A percentile compares a stretch with the other conserved stretches of the same genome.
These are phyloP conservation scores for Typha latifolia DNA, from an alignment of 176 grass and related monocot species.

Conservation along the genomic window DNA sequence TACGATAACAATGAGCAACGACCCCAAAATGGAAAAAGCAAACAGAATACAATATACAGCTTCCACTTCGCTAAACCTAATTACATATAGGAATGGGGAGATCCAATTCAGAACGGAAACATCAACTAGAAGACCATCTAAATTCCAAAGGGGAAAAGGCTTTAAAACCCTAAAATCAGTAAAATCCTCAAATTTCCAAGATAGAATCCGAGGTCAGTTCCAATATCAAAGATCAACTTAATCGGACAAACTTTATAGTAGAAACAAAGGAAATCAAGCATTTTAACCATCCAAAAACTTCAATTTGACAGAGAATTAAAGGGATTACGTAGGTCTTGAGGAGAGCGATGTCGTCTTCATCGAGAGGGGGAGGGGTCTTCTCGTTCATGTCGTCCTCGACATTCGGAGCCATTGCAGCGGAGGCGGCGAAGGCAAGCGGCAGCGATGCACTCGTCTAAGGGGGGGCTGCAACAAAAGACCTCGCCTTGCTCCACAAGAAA, in stretches of 20 bases:
- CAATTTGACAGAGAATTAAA: background rate
- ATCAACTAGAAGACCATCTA: background rate
- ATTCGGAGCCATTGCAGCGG: conserved; percentile 46
- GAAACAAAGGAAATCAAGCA: background rate
- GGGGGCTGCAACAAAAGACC: no score
- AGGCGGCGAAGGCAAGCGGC: background rate
- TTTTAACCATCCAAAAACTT: background rate
- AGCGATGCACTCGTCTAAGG: background rate
- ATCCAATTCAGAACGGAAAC: conserved; percentile 1
- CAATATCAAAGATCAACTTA: background rate
- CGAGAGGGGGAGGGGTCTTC: conserved; percentile 57
- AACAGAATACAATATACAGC: background rate
- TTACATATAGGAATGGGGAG: background rate
- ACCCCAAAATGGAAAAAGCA: background rate
- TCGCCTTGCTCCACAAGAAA: no score
- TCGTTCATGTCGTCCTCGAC: conserved; percentile 67
- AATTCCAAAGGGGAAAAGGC: background rate
- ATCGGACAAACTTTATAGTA: background rate
- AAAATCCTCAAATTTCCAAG: no score
- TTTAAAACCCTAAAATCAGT: no score
- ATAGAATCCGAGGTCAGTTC: no score
- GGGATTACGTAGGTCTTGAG: conserved; percentile 67
- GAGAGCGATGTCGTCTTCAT: conserved; percentile 85
- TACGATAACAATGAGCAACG: background rate
- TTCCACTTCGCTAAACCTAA: background rate